Percentiles rank a stretch among this genome's conserved stretches.
Evolutionary conservation across 805 yeast genomes (phyloP).

Genomic region (Saccharomyces cerevisiae): DNA sequence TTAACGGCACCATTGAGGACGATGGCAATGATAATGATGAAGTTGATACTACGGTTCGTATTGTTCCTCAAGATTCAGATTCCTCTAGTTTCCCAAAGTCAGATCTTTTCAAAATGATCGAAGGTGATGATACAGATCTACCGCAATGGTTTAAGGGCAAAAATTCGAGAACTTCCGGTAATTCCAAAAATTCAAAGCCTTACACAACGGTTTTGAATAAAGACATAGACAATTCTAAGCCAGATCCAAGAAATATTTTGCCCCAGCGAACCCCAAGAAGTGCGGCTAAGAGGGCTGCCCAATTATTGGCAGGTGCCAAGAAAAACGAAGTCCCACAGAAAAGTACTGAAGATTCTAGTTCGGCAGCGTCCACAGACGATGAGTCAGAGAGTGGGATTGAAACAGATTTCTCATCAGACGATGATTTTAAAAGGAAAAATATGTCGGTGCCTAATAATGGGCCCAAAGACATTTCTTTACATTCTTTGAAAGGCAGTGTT

Average conservation of each 20-base stretch:
- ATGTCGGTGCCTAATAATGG: neutral
- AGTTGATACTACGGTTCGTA: constrained; percentile 14
- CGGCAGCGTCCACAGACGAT: neutral
- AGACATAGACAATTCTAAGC: constrained; percentile 27
- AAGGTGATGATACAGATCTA: constrained; percentile 15
- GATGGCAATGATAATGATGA: constrained; percentile 7
- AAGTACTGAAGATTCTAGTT: neutral
- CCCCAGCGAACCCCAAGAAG: constrained; percentile 22
- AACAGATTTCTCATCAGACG: constrained; percentile 2
- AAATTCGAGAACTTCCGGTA: neutral
- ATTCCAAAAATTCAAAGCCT: constrained; percentile 17
- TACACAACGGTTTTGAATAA: constrained; percentile 23
- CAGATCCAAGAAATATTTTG: constrained; percentile 25
- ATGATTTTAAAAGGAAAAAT: neutral
- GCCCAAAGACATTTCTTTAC: neutral
- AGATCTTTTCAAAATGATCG: constrained; percentile 22
- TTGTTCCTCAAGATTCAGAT: constrained; percentile 7
- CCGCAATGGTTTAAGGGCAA: constrained; percentile 17
- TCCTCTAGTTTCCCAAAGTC: constrained; percentile 23
- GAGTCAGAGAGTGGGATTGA: constrained; percentile 7
- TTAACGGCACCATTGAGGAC: neutral
- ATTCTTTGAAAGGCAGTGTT: neutral
- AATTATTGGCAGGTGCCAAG: constrained; percentile 17
- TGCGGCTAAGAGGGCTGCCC: constrained; percentile 28
- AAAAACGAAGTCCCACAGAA: constrained; percentile 7